phyloP scores from a whole-genome alignment of 441 rosid species.

The Populus hybrid region DNA sequence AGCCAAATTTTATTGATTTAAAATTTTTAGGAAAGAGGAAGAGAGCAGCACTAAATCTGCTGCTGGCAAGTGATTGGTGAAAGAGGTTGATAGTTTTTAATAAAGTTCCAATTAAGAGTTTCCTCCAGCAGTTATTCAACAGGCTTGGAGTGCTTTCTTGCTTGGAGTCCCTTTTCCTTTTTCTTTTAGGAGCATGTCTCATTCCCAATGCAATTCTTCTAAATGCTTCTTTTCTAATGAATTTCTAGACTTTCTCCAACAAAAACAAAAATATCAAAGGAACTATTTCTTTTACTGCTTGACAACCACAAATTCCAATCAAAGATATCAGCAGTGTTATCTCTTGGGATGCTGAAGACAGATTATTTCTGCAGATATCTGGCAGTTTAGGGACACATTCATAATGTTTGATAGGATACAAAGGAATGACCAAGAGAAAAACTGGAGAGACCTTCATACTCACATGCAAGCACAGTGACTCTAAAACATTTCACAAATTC shows the following conservation, averaged over 20 bases:
- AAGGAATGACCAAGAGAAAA: background rate
- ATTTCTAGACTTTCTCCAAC: no score
- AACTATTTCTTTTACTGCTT: background rate
- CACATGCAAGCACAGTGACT: background rate
- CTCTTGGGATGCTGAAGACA: background rate
- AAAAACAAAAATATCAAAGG: no score
- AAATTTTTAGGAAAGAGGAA: background rate
- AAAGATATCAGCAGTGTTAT: background rate
- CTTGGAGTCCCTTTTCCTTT: no score
- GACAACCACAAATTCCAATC: background rate
- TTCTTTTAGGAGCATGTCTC: background rate
- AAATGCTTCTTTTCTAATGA: background rate
- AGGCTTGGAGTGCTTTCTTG: no score
- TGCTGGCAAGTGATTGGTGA: no score
- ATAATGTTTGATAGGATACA: background rate
- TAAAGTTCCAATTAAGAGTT: no score
- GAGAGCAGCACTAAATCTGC: background rate
- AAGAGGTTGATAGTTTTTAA: no score
- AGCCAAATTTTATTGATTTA: background rate
- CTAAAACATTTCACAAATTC: background rate
- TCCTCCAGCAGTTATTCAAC: no score
- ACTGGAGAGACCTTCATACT: background rate
- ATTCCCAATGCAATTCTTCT: background rate
- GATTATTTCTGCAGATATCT: background rate
- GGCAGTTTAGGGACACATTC: background rate